Evolutionary conservation across 2,329 filamentous ascomycete genomes (phyloP).

Genomic region (Penicillium sp.): DNA sequence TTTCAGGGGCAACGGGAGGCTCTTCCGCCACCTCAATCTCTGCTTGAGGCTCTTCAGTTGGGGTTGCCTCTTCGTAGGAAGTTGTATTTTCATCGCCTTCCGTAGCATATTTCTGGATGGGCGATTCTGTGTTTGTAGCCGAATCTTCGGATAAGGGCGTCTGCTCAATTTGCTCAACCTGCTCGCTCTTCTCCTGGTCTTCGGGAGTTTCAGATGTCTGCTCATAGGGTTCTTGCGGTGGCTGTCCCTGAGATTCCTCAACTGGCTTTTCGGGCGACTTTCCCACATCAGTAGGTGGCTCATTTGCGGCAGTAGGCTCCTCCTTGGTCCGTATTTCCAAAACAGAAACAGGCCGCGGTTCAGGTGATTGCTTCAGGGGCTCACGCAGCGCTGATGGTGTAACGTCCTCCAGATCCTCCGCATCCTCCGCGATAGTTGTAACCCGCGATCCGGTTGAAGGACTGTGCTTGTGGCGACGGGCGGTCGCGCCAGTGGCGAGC

Average conservation of each 20-base stretch:
- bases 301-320: background rate
- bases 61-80: constrained; percentile 2
- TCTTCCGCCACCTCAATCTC: constrained; percentile 2
- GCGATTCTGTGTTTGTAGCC: constrained; percentile 5
- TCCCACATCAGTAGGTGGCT: background rate
- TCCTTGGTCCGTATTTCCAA: constrained; percentile 2
- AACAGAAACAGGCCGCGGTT: constrained; percentile 13
- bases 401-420: constrained; percentile 57
- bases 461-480: constrained; percentile 72
- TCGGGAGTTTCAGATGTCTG: constrained; percentile 2
- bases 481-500: constrained; percentile 57
- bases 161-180: background rate
- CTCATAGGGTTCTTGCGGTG: background rate
- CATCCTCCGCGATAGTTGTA: constrained; percentile 70
- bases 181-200: background rate
- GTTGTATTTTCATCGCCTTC: constrained; percentile 5
- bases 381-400: constrained; percentile 9
- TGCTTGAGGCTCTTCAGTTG: constrained; percentile 7
- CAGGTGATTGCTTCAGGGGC: constrained; percentile 11
- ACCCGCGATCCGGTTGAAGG: constrained; percentile 71
- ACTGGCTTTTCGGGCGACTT: background rate
- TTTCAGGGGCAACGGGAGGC: background rate
- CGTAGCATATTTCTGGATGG: constrained; percentile 3
- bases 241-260: constrained; percentile 2
- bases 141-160: background rate